A percentile compares a stretch with the other conserved stretches of the same genome.
Evolutionary conservation across 2,329 filamentous ascomycete genomes (phyloP).

Genomic region (Orbilia quercus): DNA sequence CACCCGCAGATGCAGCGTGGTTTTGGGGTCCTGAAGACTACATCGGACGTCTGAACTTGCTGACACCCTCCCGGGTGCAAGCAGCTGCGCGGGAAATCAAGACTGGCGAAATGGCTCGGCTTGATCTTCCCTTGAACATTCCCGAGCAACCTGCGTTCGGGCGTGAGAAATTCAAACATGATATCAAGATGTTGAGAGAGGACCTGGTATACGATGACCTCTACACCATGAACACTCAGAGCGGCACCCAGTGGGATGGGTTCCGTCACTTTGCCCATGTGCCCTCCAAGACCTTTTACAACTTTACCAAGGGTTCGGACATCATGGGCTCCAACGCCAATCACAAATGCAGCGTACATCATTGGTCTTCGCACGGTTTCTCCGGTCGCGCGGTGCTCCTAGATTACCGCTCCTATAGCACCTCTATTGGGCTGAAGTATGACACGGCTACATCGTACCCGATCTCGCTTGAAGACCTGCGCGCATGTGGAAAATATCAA

Average conservation of each 20-base stretch:
- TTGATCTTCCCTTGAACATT: conserved; percentile 68
- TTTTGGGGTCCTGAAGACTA: conserved; percentile 70
- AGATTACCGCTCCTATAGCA: conserved; percentile 68
- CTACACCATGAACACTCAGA: conserved; percentile 70
- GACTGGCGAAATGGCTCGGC: conserved; percentile 69
- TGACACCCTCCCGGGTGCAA: conserved; percentile 69
- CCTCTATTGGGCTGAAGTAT: conserved; percentile 67
- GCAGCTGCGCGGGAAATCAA: conserved; percentile 68
- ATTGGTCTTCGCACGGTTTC: conserved; percentile 62
- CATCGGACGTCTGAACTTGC: conserved; percentile 69
- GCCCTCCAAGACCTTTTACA: conserved; percentile 64
- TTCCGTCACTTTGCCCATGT: conserved; percentile 67
- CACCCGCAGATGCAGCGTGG: conserved; percentile 70
- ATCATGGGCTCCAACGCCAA: conserved; percentile 28
- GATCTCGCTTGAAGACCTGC: conserved; percentile 70
- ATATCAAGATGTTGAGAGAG: conserved; percentile 66
- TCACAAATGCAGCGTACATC: conserved; percentile 46
- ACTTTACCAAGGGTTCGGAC: conserved; percentile 60
- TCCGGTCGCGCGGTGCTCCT: conserved; percentile 70
- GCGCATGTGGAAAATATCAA: conserved; percentile 70
- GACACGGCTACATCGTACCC: conserved; percentile 68
- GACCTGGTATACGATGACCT: conserved; percentile 66
- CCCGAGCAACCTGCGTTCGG: conserved; percentile 68
- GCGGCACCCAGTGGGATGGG: conserved; percentile 70
- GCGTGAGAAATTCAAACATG: conserved; percentile 69